Evolutionary conservation across 208 protist genomes (phyloP), one percentile per base, ranked within the genome.

Genomic region (Trypanosomatidae sp.): DNA sequence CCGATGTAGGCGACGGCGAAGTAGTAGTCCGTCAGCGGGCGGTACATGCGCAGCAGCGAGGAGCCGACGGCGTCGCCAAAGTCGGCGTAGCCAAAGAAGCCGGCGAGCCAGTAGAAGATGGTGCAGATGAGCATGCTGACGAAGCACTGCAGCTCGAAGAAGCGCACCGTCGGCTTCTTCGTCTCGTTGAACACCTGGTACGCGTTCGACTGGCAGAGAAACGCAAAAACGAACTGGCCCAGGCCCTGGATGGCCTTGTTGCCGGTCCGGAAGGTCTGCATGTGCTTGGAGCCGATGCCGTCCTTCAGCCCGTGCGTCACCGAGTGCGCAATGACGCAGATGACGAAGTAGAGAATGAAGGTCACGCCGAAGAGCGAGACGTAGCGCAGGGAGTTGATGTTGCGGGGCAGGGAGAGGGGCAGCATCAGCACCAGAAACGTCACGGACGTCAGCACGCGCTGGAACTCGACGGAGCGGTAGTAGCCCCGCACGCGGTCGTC

Each of bases 361-460:
- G 69, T 33, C 0, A 93, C 84, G 9, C 80, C 85, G 47, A 94
- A 73, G 39, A 91, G 69, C 1, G 88, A 94, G 52, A 91, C 74
- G 77, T 90, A 93, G 30, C 91, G 85, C 3, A 94, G 80, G 8
- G 91, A 91, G 73, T 96, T 94, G 65, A 96, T 90, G 30, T 77
- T 69, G 41, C 89, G 86, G 13, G 86, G 87, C 66, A 92, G 66
- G 22, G 89, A 90, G 39, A 94, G 76, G 3, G 89, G 91, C 30
- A 93, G 73, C 91, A 95, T 94, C 60, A 92, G 66, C 22, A 87
- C 49, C 3, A 92, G 22, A 56, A 87, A 93, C 6, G 80, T 82
- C 25, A 91, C 53, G 25, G 73, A 77, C 30, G 82, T 91, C 43
- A 89, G 36, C 7, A 90, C 36, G 25, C 77, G 80, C 50, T 73